phyloP scores from a whole-genome alignment of 176 grass and related monocot genomes.

The Puya raimondii region DNA sequence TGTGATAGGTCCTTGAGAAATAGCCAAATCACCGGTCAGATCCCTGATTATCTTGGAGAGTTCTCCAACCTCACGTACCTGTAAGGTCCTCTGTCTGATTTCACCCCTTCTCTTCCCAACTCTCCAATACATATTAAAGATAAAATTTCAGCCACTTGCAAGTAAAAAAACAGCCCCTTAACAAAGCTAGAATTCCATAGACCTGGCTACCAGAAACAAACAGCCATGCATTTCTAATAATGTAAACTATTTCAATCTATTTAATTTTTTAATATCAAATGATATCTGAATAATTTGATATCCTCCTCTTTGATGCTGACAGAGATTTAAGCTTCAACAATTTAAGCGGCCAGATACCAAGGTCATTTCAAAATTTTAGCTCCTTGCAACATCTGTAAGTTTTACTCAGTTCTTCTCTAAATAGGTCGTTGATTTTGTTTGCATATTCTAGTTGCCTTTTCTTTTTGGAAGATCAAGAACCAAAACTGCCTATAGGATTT shows the following conservation, averaged over 20 bases:
- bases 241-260: no score
- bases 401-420: neutral
- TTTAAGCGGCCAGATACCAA: constrained; percentile 1
- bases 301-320: neutral
- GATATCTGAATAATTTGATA: neutral
- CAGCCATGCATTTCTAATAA: no score
- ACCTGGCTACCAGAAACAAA: no score
- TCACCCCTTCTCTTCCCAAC: neutral
- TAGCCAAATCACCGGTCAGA: neutral
- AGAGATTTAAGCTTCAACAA: constrained; percentile 17
- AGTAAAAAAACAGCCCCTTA: no score
- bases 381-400: constrained; percentile 16
- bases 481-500: no score
- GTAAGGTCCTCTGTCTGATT: constrained; percentile 8
- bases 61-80: constrained; percentile 11
- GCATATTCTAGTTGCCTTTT: neutral
- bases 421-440: neutral
- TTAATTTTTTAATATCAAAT: neutral
- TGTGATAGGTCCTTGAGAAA: constrained; percentile 18
- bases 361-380: neutral
- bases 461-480: no score
- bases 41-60: neutral
- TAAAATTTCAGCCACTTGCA: no score
- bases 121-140: no score
- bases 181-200: no score